phyloP scores from a whole-genome alignment of 768 basidiomycete genomes.

The Pulveroboletus sp. region DNA sequence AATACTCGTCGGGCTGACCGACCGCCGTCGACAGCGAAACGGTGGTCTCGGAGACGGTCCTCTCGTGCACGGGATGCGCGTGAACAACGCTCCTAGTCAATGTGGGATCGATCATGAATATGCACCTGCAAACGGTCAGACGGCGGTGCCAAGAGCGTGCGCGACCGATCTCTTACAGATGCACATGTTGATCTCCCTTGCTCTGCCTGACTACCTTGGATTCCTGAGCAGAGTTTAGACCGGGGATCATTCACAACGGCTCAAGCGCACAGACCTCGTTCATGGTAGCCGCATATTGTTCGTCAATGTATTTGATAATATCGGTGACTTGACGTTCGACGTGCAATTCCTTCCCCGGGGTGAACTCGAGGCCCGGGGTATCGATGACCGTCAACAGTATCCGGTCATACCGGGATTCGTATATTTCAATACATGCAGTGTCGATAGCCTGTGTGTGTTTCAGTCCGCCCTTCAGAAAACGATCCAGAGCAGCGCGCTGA shows the following conservation, averaged over 20 bases:
- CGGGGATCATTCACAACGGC: background rate
- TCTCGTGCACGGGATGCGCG: constrained; percentile 44
- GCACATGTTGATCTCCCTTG: constrained; percentile 87
- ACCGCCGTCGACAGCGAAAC: constrained; percentile 47
- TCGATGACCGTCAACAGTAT: constrained; percentile 78
- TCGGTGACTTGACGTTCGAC: constrained; percentile 74
- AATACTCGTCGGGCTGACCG: constrained; percentile 45
- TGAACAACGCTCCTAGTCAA: constrained; percentile 50
- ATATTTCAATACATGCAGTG: constrained; percentile 73
- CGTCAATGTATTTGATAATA: constrained; percentile 74
- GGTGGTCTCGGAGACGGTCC: constrained; percentile 63
- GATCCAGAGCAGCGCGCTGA: constrained; percentile 60
- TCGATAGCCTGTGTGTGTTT: constrained; percentile 61
- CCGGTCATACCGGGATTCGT: constrained; percentile 78
- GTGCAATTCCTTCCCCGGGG: constrained; percentile 65
- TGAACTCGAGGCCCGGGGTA: constrained; percentile 80
- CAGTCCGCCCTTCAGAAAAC: constrained; percentile 56
- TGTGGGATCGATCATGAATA: constrained; percentile 83
- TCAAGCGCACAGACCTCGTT: constrained; percentile 52
- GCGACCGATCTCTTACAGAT: constrained; percentile 52
- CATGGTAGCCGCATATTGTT: constrained; percentile 82
- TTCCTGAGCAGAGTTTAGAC: constrained; percentile 47
- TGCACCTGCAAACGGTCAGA: constrained; percentile 48
- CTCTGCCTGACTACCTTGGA: constrained; percentile 83
- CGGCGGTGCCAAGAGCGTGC: background rate